These are phyloP conservation scores for Eutrema yunnanense DNA, from an alignment of 345 rosid genomes.

Conservation along the genomic window DNA sequence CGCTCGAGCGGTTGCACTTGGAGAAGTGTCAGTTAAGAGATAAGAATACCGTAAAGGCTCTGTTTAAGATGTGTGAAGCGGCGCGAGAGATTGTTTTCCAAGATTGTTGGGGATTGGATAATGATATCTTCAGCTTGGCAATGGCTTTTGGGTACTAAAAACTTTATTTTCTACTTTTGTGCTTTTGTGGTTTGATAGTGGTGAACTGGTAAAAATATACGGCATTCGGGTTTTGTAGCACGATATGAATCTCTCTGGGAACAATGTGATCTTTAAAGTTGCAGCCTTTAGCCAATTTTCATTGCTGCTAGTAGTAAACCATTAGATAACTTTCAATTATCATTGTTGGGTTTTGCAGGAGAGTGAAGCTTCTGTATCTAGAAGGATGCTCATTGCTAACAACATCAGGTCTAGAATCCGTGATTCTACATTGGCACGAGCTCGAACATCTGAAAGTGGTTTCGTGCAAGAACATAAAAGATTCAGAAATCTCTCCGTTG, in stretches of 20 bases:
- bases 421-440: constrained; percentile 65
- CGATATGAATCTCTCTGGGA: neutral
- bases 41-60: constrained; percentile 46
- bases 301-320: neutral
- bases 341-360: constrained; percentile 43
- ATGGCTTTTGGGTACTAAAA: constrained; percentile 55
- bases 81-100: constrained; percentile 69
- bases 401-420: constrained; percentile 67
- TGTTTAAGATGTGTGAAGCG: constrained; percentile 66
- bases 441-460: constrained; percentile 59
- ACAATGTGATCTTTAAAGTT: neutral
- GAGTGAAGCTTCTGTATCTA: constrained; percentile 58
- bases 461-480: constrained; percentile 75
- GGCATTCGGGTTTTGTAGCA: neutral
- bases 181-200: neutral
- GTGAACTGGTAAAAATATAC: neutral
- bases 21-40: constrained; percentile 75
- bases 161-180: neutral
- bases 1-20: constrained; percentile 75
- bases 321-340: neutral
- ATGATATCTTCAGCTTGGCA: constrained; percentile 59
- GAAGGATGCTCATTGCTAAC: constrained; percentile 84
- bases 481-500: constrained; percentile 59
- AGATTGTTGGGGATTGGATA: constrained; percentile 91
- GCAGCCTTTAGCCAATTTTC: neutral